A percentile compares a stretch with the other conserved stretches of the same genome.
Evolutionary conservation across 345 rosid species (phyloP).

Genomic region (Acer negundo): DNA sequence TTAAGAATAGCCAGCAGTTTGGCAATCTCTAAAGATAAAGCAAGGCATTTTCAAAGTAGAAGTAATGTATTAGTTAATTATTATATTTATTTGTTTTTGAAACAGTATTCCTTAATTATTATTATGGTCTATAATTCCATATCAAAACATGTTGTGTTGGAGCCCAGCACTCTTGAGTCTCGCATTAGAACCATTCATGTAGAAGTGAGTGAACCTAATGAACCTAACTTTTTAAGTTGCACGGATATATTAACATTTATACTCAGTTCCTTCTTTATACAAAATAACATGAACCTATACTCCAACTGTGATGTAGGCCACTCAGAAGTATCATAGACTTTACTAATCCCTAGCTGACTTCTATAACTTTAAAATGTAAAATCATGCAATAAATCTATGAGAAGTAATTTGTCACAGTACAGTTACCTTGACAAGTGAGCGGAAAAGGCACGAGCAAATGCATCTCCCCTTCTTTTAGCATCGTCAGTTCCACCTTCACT

Average conservation of each 20-base stretch:
- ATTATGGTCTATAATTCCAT: neutral
- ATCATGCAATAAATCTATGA: neutral
- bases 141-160: neutral
- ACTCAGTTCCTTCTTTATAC: neutral
- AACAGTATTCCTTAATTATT: neutral
- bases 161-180: neutral
- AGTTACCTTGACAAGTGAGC: conserved; percentile 95
- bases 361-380: neutral
- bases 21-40: neutral
- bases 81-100: neutral
- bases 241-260: neutral
- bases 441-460: conserved; percentile 98
- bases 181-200: neutral
- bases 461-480: conserved; percentile 97
- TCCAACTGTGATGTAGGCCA: neutral
- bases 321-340: neutral
- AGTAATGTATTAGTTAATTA: neutral
- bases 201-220: neutral
- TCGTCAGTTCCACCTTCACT: conserved; percentile 99
- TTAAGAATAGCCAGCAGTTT: neutral
- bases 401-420: neutral
- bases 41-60: neutral
- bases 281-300: neutral
- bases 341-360: neutral
- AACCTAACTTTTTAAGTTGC: neutral